Base-by-base conservation (phyloP, 2,329 filamentous ascomycete species). In the Clarireedia hainanense region DNA sequence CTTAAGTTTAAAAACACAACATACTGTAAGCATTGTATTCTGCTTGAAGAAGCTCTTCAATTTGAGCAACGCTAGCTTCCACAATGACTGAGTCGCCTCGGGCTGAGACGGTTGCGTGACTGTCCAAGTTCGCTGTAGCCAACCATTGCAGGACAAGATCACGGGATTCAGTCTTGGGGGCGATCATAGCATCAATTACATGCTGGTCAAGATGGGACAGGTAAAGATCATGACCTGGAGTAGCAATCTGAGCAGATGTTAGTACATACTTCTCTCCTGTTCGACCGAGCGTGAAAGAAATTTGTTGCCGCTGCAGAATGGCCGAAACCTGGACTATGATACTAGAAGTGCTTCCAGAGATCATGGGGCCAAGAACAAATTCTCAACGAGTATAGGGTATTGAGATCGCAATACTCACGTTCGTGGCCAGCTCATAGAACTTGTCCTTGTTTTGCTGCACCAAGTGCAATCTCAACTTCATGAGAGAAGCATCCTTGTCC, bases 131-230 rank as follows among this genome's bases (percentile, higher is more conserved):
- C 75, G 66, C 79, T 73, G 59, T 77, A 73, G 69, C 68, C 7
- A 84, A 72, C 80, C 80, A 84, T 54, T 78, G 72, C 55, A 78
- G 73, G n/a, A 84, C 78, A n/a, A 79, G 70, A 36, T 76, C 68
- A 14, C 74, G 68, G 0, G 80, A 78, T 62, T 82, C 73, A 4
- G 79, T 71, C 6, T 74, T 71, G 2, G 81, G 81, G 58, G 73
- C 73, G 50, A 84, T 71, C 45, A 84, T 73, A 46, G 76, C 70
- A 50, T 79, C 71, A 30, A 84, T 77, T 52, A 80, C 74, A 14
- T 74, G 68, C 6, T 73, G 71, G 30, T 71, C 74, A 50, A 83
- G 69, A 64, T 83, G 78, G 55, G 76, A 69, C 53, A 80, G 79
- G 60, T 83, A 83, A 30, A 78, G 75, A 49, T 69, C 63, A 64